Evolutionary conservation across 2,329 filamentous ascomycete genomes (phyloP).

Genomic region (Amauroascus verrucosus): DNA sequence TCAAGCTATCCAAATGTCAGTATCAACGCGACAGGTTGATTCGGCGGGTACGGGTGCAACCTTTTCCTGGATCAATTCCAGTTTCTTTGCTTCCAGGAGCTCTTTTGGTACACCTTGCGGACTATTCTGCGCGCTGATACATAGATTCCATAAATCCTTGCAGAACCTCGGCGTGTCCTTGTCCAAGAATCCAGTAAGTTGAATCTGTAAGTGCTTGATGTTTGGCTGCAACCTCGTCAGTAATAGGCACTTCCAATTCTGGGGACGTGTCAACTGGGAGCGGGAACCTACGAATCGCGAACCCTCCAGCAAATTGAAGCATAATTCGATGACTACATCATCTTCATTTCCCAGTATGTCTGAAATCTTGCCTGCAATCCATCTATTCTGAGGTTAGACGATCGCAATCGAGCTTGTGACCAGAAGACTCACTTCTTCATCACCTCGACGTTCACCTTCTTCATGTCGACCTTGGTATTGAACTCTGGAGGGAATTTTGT

Average conservation of each 20-base stretch:
- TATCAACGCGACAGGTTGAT: background rate
- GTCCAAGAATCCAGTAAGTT: slow-evolving; percentile 88
- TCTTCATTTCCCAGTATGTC: slow-evolving; percentile 87
- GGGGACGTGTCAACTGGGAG: background rate
- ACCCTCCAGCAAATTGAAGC: slow-evolving; percentile 60
- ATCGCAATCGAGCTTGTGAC: no score
- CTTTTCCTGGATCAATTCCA: slow-evolving; percentile 90
- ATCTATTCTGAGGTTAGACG: no score
- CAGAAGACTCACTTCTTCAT: slow-evolving; percentile 76
- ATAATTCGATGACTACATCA: slow-evolving; percentile 86
- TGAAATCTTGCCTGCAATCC: slow-evolving; percentile 82
- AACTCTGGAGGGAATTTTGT: slow-evolving; percentile 94
- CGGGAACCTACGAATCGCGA: slow-evolving; percentile 52
- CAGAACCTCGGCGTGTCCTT: slow-evolving; percentile 84
- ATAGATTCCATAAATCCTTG: slow-evolving; percentile 85
- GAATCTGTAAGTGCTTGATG: slow-evolving; percentile 89
- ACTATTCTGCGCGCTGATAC: slow-evolving; percentile 79
- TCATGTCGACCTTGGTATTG: slow-evolving; percentile 90
- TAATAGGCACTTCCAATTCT: slow-evolving; percentile 11
- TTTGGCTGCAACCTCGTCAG: slow-evolving; percentile 56
- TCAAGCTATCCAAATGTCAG: slow-evolving; percentile 51
- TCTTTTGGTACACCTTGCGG: slow-evolving; percentile 89
- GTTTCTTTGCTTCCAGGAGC: slow-evolving; percentile 88
- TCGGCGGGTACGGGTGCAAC: slow-evolving; percentile 37
- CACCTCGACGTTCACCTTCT: slow-evolving; percentile 91